Evolutionary conservation across 2,329 filamentous ascomycete species (phyloP).

Genomic region (Curvularia spicifera): DNA sequence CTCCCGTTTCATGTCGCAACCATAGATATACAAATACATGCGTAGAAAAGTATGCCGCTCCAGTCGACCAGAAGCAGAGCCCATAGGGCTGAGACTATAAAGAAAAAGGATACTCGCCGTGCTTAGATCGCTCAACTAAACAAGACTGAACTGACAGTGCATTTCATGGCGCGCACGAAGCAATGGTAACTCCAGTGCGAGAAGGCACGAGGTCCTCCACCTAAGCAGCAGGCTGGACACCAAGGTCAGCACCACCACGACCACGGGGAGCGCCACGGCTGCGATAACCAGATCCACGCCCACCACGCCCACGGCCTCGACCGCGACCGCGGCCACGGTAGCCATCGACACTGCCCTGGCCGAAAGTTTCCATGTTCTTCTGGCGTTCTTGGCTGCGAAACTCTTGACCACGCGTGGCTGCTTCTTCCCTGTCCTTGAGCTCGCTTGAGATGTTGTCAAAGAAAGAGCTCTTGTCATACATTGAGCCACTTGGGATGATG

Average conservation of each 20-base stretch:
- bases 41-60: conserved; percentile 10
- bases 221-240: conserved; percentile 34
- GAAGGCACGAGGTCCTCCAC: conserved; percentile 5
- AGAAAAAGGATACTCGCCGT: conserved; percentile 12
- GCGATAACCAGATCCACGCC: conserved; percentile 55
- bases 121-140: conserved; percentile 11
- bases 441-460: conserved; percentile 99
- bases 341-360: conserved; percentile 91
- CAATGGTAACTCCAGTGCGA: not conserved
- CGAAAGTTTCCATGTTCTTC: conserved; percentile 97
- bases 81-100: conserved; percentile 19
- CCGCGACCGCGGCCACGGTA: conserved; percentile 79
- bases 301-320: conserved; percentile 65
- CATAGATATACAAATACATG: conserved; percentile 20
- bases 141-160: conserved; percentile 8
- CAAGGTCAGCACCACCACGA: conserved; percentile 36
- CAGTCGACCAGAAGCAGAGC: conserved; percentile 17
- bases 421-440: conserved; percentile 83
- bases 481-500: conserved; percentile 53
- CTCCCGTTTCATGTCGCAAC: not conserved
- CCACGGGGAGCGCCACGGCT: conserved; percentile 52
- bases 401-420: conserved; percentile 72
- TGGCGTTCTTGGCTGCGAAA: conserved; percentile 92
- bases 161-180: conserved; percentile 1
- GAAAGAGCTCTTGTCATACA: conserved; percentile 89